Evolutionary conservation across 2,329 filamentous ascomycete genomes (phyloP).

Genomic region (Aspergillus sp.): DNA sequence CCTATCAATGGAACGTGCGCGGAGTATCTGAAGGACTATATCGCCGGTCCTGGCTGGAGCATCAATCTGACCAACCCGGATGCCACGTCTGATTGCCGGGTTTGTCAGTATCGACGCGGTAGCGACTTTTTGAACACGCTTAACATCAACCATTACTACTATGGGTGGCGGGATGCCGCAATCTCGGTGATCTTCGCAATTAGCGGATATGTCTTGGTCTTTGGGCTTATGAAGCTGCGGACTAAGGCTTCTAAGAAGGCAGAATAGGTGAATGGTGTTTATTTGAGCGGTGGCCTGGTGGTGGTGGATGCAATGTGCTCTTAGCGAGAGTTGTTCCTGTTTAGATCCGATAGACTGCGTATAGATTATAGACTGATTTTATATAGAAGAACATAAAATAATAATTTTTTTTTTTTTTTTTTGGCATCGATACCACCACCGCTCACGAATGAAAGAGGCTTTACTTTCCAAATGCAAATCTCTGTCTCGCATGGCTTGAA

Average conservation of each 20-base stretch:
- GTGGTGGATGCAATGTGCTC: neutral
- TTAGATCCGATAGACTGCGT: neutral
- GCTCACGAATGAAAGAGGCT: too few relatives aligned
- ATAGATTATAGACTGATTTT: neutral
- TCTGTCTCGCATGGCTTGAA: too few relatives aligned
- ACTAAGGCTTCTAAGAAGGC: slow-evolving; percentile 41
- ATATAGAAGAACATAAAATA: neutral
- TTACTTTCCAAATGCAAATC: too few relatives aligned
- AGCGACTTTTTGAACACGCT: slow-evolving; percentile 61
- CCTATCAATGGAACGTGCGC: slow-evolving; percentile 51
- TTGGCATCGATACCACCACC: too few relatives aligned
- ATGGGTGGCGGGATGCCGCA: slow-evolving; percentile 66
- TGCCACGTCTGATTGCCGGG: slow-evolving; percentile 55
- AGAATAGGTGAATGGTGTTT: slow-evolving; percentile 18
- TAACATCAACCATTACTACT: slow-evolving; percentile 61
- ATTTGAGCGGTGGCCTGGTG: neutral
- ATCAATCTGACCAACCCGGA: slow-evolving; percentile 61
- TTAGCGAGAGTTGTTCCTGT: neutral
- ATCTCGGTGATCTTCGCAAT: slow-evolving; percentile 59
- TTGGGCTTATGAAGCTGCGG: slow-evolving; percentile 39
- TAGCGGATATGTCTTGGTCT: slow-evolving; percentile 54
- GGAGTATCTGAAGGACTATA: slow-evolving; percentile 57
- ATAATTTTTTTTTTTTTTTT: too few relatives aligned
- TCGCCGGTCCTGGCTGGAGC: slow-evolving; percentile 44
- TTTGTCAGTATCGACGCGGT: slow-evolving; percentile 61